Conservation (phyloP, 2,329 filamentous ascomycete species). For the Cladophialophora immunda region DNA sequence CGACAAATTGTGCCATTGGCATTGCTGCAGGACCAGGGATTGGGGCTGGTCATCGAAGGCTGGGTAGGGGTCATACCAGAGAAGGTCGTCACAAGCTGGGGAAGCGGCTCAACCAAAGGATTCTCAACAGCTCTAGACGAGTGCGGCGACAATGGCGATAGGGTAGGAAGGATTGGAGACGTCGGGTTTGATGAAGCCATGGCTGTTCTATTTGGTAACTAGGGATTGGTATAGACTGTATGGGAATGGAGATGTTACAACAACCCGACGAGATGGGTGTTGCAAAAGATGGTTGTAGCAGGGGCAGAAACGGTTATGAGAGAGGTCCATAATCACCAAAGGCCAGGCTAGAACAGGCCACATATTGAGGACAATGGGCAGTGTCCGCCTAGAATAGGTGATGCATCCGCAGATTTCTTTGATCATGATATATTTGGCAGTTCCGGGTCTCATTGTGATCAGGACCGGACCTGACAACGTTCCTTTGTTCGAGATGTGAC, state of each 20-base stretch:
- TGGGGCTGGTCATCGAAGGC: constrained; percentile 9
- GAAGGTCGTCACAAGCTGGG: constrained; percentile 17
- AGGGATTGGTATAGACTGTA: not conserved
- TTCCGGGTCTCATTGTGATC: constrained; percentile 1
- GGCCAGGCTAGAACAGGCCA: constrained; percentile 13
- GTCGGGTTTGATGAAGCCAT: constrained; percentile 30
- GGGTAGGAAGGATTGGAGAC: constrained; percentile 22
- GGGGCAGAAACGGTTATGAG: constrained; percentile 10
- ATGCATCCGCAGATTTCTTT: not conserved
- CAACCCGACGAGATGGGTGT: not conserved
- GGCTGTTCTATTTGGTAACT: not conserved
- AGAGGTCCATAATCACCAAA: not conserved
- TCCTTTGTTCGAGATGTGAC: constrained; percentile 5
- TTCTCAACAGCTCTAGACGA: constrained; percentile 17
- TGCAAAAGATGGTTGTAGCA: not conserved
- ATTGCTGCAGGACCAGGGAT: constrained; percentile 7
- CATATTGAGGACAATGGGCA: constrained; percentile 6
- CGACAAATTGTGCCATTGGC: constrained; percentile 25
- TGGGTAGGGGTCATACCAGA: constrained; percentile 10
- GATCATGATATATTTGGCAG: constrained; percentile 2
- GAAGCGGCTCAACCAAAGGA: constrained; percentile 7
- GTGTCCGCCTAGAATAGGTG: constrained; percentile 13
- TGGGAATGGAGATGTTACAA: not conserved
- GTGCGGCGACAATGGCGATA: constrained; percentile 29
- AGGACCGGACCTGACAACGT: not conserved